Percentiles rank a stretch among this genome's conserved stretches.
Conservation (phyloP, 257 asterid species). For the Fraxinus cuspidata region DNA sequence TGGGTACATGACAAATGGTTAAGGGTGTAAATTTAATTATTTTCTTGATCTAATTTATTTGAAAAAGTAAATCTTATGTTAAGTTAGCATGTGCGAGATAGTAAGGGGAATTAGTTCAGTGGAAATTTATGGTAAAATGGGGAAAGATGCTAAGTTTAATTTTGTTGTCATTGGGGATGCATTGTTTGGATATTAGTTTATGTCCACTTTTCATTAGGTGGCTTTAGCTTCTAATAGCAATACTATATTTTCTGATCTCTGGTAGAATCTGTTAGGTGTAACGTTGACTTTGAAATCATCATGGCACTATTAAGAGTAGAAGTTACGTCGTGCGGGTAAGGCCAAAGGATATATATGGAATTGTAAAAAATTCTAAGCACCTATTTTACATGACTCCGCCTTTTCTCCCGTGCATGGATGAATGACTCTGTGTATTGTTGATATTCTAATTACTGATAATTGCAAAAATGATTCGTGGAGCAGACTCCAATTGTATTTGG, state of each 20-base stretch:
- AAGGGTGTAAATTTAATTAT: not conserved
- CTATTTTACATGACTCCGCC: not conserved
- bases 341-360: not conserved
- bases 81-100: not conserved
- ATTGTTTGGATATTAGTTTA: not conserved
- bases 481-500: not conserved
- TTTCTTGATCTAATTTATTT: not conserved
- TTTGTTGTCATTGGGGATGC: not conserved
- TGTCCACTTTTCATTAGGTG: not conserved
- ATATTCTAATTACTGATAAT: not conserved
- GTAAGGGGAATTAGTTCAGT: not conserved
- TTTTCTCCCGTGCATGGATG: conserved; percentile 5
- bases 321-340: not conserved
- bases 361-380: not conserved
- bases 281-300: not conserved
- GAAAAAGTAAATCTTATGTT: not conserved
- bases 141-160: not conserved
- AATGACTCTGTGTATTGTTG: not conserved
- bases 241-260: not conserved
- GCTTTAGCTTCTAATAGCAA: not conserved
- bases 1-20: not conserved
- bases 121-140: not conserved
- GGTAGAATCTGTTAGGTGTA: not conserved
- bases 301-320: not conserved
- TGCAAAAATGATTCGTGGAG: not conserved